Percentiles rank a stretch among this genome's conserved stretches.
Conservation (phyloP, 345 rosid species). For the Syzygium aromaticum region DNA sequence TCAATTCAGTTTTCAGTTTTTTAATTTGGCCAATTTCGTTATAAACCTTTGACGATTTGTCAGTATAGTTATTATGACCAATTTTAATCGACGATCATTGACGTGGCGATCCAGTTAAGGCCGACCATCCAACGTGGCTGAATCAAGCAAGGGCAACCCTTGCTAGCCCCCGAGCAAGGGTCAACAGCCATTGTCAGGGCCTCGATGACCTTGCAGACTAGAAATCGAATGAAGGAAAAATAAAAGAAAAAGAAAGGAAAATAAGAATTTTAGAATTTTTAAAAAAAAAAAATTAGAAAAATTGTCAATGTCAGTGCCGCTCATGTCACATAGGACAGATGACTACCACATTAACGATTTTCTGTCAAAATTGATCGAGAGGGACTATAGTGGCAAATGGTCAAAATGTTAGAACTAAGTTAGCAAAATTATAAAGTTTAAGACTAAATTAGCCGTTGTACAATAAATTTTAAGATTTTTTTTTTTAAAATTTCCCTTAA, state of each 20-base stretch:
- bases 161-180: neutral
- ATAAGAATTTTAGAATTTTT: too few species aligned
- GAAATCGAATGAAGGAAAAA: neutral
- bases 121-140: accelerated
- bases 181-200: neutral
- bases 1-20: accelerated
- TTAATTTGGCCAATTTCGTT: neutral
- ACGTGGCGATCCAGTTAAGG: neutral
- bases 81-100: accelerated
- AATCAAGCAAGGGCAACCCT: neutral
- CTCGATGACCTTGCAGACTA: accelerated
- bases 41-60: neutral
- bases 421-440: neutral
- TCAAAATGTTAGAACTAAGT: neutral
- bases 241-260: neutral
- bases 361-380: accelerated
- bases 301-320: accelerated
- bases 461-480: neutral
- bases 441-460: neutral
- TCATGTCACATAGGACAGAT: neutral
- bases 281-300: neutral
- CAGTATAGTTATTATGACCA: accelerated
- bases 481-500: neutral
- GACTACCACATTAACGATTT: accelerated
- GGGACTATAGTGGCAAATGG: neutral